phyloP scores from a whole-genome alignment of 805 yeast species.

The Yarrowia deformans region DNA sequence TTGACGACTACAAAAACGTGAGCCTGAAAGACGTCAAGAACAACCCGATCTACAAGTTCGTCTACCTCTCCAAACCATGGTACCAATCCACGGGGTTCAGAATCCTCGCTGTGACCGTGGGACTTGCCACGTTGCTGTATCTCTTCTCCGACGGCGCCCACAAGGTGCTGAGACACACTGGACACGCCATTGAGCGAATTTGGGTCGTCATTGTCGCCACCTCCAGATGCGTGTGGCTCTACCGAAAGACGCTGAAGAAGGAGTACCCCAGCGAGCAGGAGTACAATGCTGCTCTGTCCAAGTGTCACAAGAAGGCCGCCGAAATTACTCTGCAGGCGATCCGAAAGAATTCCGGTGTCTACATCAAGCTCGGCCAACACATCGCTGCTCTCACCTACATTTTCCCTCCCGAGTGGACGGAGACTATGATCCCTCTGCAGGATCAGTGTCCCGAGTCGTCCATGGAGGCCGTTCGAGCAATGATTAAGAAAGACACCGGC shows the following conservation, averaged over 20 bases:
- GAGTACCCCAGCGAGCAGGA: conserved; percentile 57
- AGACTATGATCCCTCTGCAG: conserved; percentile 90
- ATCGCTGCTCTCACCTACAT: conserved; percentile 89
- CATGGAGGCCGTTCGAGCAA: conserved; percentile 66
- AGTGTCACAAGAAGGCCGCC: conserved; percentile 81
- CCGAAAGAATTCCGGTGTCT: conserved; percentile 88
- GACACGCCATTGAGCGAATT: conserved; percentile 46
- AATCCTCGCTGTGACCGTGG: conserved; percentile 14
- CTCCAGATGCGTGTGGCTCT: conserved; percentile 71
- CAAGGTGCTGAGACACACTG: conserved; percentile 43
- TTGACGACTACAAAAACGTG: conserved; percentile 26
- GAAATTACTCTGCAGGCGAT: conserved; percentile 77
- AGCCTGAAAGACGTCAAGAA: conserved; percentile 4
- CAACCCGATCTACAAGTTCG: conserved; percentile 39
- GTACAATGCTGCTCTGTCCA: conserved; percentile 60
- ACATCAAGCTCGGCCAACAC: conserved; percentile 95
- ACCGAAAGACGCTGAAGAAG: conserved; percentile 62
- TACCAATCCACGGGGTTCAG: conserved; percentile 18
- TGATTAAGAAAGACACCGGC: conserved; percentile 77
- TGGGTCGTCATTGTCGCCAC: conserved; percentile 60
- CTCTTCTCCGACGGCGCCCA: conserved; percentile 32
- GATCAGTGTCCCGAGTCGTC: conserved; percentile 88
- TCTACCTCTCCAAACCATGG: conserved; percentile 33
- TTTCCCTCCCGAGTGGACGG: conserved; percentile 93
- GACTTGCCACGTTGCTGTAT: conserved; percentile 14